phyloP scores from a whole-genome alignment of 345 rosid species.

The thale cress (Arabidopsis thaliana) region DNA sequence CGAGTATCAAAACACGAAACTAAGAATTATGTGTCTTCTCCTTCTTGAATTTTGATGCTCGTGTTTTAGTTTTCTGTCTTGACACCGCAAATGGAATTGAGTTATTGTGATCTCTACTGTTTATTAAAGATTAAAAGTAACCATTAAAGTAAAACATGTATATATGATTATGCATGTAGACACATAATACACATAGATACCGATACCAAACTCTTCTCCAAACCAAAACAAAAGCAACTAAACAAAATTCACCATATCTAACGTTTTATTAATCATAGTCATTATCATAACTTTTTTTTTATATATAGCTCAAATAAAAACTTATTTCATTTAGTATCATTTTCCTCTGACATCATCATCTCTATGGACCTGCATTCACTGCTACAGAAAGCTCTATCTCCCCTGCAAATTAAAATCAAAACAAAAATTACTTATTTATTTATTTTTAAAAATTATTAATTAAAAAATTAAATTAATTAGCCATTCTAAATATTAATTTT shows the following conservation, averaged over 20 bases:
- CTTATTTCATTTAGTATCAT: conserved; percentile 33
- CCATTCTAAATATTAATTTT: conserved; percentile 5
- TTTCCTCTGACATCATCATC: conserved; percentile 66
- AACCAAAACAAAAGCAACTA: conserved; percentile 26
- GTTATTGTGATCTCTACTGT: conserved; percentile 2
- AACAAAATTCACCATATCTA: conserved; percentile 38
- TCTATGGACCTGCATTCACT: conserved; percentile 73
- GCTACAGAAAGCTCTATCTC: conserved; percentile 96
- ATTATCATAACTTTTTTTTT: conserved; percentile 28
- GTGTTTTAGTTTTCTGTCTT: conserved; percentile 1
- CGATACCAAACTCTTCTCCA: conserved; percentile 28
- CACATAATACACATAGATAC: conserved; percentile 37
- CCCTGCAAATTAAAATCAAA: conserved; percentile 55
- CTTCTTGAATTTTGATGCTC: background rate
- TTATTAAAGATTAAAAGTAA: conserved; percentile 21
- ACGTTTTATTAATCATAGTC: conserved; percentile 32
- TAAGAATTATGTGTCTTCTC: too few species aligned
- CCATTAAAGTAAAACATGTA: conserved; percentile 16
- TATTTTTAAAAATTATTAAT: too few species aligned
- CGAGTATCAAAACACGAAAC: too few species aligned
- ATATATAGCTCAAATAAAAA: background rate
- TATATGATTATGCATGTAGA: conserved; percentile 42
- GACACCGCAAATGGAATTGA: conserved; percentile 1
- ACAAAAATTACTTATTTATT: background rate
- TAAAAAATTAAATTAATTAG: background rate